Base-by-base conservation (phyloP, 225 moss, liverwort and hornwort species). In the Straminergon stramineum region DNA sequence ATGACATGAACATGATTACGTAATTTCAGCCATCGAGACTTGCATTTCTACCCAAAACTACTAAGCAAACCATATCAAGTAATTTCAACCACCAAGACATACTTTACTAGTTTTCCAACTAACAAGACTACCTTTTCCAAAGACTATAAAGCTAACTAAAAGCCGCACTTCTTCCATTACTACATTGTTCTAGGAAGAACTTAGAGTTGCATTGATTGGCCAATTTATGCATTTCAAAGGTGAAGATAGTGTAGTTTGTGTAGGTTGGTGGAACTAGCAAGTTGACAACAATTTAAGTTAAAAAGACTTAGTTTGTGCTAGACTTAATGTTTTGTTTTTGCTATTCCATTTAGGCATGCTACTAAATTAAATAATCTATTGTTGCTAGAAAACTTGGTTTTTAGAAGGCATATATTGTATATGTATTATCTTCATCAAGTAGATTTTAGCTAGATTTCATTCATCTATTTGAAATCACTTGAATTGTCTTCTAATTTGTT, bases 391-490 rank as follows among this genome's bases (percentile, higher is more conserved):
- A 27, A 26, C 4, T 35, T 78, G 7, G 15, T 22, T 53, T 2
- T 22, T 55, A 35, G 6, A 9, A 76, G 20, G 6, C 8, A 35
- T 15, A 15, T n/a, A 9, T 31, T 22, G 10, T 55, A 24, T 8
- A 19, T 41, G 28, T 30, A 23, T 5, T 22, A 41, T 31, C 15
- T 15, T 57, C 10, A 41, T 1, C 15, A 30, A 70, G 7, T 10
- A 18, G 6, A 10, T 55, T 69, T 79, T 79, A 5, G 10, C 15
- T 30, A 56, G 10, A n/a, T 85, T 43, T 19, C 41, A 24, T 61
- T 74, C 6, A 18, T 34, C 0, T 3, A 1, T 26, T 60, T 45
- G 7, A 15, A 57, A 56, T n/a, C 2, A 0, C 26, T 17, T n/a
- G 5, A 79, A 27, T 43, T 45, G 4, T 34, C 5, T 34, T 43